Evolutionary conservation across 2,329 filamentous ascomycete species (phyloP).

Genomic region (Colletotrichum endophyticum): DNA sequence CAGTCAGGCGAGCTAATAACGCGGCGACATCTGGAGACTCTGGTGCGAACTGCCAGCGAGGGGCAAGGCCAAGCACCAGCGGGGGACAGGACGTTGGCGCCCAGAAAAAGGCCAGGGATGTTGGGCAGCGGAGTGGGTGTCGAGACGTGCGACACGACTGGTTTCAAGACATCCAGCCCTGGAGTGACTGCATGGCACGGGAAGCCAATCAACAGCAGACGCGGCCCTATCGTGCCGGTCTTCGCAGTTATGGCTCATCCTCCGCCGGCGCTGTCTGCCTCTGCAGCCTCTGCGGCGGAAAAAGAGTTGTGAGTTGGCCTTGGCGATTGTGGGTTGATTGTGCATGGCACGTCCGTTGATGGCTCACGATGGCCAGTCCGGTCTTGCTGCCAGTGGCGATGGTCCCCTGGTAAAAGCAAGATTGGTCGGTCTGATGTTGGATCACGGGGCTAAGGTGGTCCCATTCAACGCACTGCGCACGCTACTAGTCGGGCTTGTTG

Average conservation of each 20-base stretch:
- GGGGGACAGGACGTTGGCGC: slow-evolving; percentile 1
- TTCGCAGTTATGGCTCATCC: background rate
- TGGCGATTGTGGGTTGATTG: background rate
- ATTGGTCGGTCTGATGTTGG: background rate
- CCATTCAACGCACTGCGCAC: background rate
- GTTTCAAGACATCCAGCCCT: slow-evolving; percentile 20
- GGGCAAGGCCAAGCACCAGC: background rate
- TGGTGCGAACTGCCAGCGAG: background rate
- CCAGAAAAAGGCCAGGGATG: slow-evolving; percentile 12
- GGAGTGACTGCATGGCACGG: background rate
- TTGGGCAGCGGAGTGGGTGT: slow-evolving; percentile 13
- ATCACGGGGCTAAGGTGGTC: background rate
- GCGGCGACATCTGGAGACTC: background rate
- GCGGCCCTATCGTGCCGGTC: background rate
- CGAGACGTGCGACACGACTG: slow-evolving; percentile 21
- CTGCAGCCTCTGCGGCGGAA: background rate
- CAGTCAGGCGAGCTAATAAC: background rate
- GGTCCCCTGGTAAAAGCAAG: background rate
- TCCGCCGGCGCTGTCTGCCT: background rate
- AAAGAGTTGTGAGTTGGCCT: background rate
- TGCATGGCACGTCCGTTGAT: background rate
- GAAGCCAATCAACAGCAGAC: slow-evolving; percentile 10
- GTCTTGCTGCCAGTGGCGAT: background rate
- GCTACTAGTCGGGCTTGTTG: background rate
- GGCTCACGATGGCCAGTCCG: background rate